These are phyloP conservation scores for Kwoniella europaea DNA, from an alignment of 768 basidiomycete genomes.

Conservation along the genomic window DNA sequence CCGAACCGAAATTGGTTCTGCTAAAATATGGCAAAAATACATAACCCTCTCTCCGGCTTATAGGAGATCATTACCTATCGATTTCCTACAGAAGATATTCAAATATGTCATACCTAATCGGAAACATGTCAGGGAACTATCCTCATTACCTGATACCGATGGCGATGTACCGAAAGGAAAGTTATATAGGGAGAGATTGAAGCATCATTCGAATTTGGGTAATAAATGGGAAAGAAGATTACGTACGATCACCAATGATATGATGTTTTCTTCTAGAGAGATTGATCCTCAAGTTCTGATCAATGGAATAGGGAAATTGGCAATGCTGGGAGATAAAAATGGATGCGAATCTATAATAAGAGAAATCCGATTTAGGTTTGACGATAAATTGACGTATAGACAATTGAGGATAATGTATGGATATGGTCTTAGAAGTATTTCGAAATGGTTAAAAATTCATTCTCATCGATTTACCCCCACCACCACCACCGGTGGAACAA, in stretches of 20 bases:
- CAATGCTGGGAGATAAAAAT: slow-evolving; percentile 16
- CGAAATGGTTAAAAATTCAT: slow-evolving; percentile 20
- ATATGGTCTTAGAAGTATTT: slow-evolving; percentile 16
- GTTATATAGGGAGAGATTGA: slow-evolving; percentile 3
- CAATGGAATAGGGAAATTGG: slow-evolving; percentile 15
- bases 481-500: background rate
- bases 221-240: slow-evolving; percentile 28
- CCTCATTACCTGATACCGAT: background rate
- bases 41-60: slow-evolving; percentile 12
- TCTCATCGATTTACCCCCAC: slow-evolving; percentile 12
- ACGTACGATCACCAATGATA: slow-evolving; percentile 21
- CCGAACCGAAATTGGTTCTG: slow-evolving; percentile 8
- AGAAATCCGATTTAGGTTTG: slow-evolving; percentile 20
- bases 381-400: slow-evolving; percentile 7
- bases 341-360: slow-evolving; percentile 28
- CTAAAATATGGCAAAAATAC: slow-evolving; percentile 22
- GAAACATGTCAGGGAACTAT: slow-evolving; percentile 1
- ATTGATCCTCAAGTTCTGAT: slow-evolving; percentile 20
- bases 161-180: slow-evolving; percentile 1
- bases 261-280: slow-evolving; percentile 12
- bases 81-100: slow-evolving; percentile 21
- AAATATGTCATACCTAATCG: slow-evolving; percentile 21
- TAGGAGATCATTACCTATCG: slow-evolving; percentile 14
- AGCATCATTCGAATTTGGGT: slow-evolving; percentile 8
- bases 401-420: slow-evolving; percentile 21